Percentiles rank a stretch among this genome's conserved stretches.
Evolutionary conservation across 176 grass and related monocot genomes (phyloP).

Genomic region (Bonia amplexicaulis): DNA sequence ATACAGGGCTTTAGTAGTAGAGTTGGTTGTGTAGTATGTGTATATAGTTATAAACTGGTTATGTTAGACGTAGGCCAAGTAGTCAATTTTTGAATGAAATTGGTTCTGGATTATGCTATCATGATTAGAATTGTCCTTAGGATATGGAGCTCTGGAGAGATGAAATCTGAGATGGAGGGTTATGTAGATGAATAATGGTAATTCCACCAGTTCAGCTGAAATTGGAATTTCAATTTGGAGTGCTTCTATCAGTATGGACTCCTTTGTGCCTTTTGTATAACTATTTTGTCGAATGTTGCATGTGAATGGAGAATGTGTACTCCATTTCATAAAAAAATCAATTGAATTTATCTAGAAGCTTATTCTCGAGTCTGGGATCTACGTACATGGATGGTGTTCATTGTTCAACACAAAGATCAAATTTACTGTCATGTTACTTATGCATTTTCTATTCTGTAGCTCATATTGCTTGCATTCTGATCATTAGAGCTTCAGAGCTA

Average conservation of each 20-base stretch:
- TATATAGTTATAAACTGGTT: background rate
- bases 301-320: background rate
- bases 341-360: background rate
- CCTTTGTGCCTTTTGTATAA: background rate
- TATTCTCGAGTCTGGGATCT: background rate
- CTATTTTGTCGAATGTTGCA: constrained; percentile 7
- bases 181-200: background rate
- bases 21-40: background rate
- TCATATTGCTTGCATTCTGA: constrained; percentile 12
- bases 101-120: background rate
- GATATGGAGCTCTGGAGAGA: background rate
- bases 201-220: background rate
- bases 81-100: constrained; percentile 1
- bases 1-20: background rate
- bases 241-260: background rate
- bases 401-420: background rate
- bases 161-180: background rate
- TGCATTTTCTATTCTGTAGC: background rate
- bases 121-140: background rate
- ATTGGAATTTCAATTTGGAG: background rate
- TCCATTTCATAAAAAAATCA: background rate
- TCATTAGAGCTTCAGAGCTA: background rate
- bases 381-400: background rate
- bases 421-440: constrained; percentile 6
- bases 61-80: background rate